Percentiles rank a stretch among this genome's conserved stretches.
Evolutionary conservation across 2,329 filamentous ascomycete genomes (phyloP).

Genomic region (Fusarium sp.): DNA sequence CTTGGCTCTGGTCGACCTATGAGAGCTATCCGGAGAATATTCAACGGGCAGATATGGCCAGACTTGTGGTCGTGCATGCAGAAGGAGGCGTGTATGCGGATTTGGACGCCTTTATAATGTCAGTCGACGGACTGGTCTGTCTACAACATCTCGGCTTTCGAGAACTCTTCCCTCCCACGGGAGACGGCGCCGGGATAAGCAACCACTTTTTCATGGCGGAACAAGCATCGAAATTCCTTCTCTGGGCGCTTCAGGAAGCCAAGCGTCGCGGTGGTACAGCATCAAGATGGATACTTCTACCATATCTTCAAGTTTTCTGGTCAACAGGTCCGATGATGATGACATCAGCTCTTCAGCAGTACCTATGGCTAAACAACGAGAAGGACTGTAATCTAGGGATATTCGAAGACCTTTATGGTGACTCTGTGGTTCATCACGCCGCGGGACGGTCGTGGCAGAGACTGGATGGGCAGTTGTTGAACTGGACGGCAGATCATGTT

Average conservation of each 20-base stretch:
- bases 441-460: constrained; percentile 17
- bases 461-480: neutral
- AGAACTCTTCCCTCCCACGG: neutral
- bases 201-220: constrained; percentile 17
- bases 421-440: constrained; percentile 3
- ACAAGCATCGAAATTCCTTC: neutral
- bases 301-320: constrained; percentile 6
- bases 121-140: neutral
- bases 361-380: neutral
- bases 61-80: constrained; percentile 1
- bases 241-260: constrained; percentile 4
- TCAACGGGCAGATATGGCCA: constrained; percentile 1
- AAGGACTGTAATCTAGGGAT: neutral
- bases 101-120: neutral
- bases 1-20: neutral
- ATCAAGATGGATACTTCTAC: neutral
- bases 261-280: neutral
- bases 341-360: neutral
- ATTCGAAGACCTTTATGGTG: neutral
- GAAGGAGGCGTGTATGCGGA: constrained; percentile 6
- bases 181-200: neutral
- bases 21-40: neutral
- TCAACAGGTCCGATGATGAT: constrained; percentile 15
- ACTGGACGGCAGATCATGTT: constrained; percentile 8
- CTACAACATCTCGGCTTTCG: neutral